phyloP scores from a whole-genome alignment of 2,329 filamentous ascomycete species.

The Parastagonospora nodorum region DNA sequence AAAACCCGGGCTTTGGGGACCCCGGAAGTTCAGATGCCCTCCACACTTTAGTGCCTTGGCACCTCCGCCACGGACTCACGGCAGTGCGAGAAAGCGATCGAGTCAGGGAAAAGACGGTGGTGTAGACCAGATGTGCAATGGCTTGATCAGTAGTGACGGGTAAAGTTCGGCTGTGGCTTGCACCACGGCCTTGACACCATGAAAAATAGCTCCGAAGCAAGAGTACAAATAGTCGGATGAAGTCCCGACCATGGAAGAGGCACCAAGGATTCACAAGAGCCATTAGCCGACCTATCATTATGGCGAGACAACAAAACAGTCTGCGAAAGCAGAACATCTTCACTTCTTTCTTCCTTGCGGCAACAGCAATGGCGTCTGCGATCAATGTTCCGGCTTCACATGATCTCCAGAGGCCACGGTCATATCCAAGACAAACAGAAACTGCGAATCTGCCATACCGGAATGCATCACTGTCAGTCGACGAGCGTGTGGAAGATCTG shows the following conservation, averaged over 20 bases:
- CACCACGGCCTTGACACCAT: slow-evolving; percentile 1
- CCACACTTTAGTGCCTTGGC: slow-evolving; percentile 19
- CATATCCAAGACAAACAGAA: slow-evolving; percentile 6
- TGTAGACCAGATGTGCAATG: slow-evolving; percentile 1
- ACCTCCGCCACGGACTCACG: slow-evolving; percentile 1
- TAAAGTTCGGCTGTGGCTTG: slow-evolving; percentile 9
- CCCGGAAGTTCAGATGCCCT: slow-evolving; percentile 2
- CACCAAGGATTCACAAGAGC: neutral
- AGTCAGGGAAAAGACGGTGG: neutral
- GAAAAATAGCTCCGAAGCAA: neutral
- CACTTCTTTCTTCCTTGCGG: slow-evolving; percentile 16
- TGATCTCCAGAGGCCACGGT: slow-evolving; percentile 2
- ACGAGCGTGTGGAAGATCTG: slow-evolving; percentile 56
- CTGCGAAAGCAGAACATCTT: slow-evolving; percentile 18
- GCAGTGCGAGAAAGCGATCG: neutral
- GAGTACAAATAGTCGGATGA: slow-evolving; percentile 15
- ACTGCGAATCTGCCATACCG: slow-evolving; percentile 36
- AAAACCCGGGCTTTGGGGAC: neutral
- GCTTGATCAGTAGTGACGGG: neutral
- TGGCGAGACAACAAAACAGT: slow-evolving; percentile 12
- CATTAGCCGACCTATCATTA: slow-evolving; percentile 6
- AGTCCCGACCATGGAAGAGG: neutral
- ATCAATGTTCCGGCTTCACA: slow-evolving; percentile 10
- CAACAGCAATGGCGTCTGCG: slow-evolving; percentile 16
- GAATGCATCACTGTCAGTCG: slow-evolving; percentile 48